Evolutionary conservation across 257 asterid species (phyloP).

Genomic region (Nicotiana otophora): DNA sequence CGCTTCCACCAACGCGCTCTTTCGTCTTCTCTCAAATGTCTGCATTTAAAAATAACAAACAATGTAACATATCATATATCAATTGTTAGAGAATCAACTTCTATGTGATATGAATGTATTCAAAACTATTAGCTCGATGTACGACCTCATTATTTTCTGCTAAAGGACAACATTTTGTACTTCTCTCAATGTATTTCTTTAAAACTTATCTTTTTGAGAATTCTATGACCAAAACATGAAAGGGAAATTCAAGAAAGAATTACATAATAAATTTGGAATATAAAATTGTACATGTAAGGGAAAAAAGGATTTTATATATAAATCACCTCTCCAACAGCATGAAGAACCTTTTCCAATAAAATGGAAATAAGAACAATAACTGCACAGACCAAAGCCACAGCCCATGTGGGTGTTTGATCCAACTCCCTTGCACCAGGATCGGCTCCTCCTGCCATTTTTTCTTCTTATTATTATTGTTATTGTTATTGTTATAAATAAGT

Average conservation of each 20-base stretch:
- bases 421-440: conserved; percentile 12
- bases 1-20: conserved; percentile 71
- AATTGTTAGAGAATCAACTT: neutral
- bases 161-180: neutral
- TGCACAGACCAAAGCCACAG: conserved; percentile 50
- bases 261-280: neutral
- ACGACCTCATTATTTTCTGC: neutral
- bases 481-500: neutral
- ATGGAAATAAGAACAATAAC: conserved; percentile 55
- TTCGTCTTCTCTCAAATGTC: conserved; percentile 61
- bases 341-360: conserved; percentile 50
- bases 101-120: neutral
- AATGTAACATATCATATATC: neutral
- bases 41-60: conserved; percentile 17
- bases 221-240: neutral
- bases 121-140: neutral
- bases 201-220: neutral
- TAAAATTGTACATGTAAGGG: neutral
- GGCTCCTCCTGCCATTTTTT: conserved; percentile 15
- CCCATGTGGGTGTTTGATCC: conserved; percentile 59
- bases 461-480: neutral
- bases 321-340: conserved; percentile 39
- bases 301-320: neutral
- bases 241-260: neutral
- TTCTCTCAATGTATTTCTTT: neutral